A percentile compares a stretch with the other conserved stretches of the same genome.
phyloP scores from a whole-genome alignment of 371 early-diverging fungal genomes.

The Neoconidiobolus thromboides region DNA sequence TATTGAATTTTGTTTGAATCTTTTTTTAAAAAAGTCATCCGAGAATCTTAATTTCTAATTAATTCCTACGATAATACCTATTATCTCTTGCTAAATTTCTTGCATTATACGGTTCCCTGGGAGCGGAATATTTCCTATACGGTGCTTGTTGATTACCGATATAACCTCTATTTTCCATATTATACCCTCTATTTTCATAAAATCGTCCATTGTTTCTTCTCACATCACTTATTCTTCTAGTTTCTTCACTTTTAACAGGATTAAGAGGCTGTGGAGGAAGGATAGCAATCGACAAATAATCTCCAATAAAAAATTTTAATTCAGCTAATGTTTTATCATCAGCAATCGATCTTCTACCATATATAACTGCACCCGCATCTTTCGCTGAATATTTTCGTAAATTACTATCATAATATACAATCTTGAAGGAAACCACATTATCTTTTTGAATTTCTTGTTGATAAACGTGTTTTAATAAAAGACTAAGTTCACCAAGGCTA shows the following conservation, averaged over 20 bases:
- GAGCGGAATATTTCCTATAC: too few species aligned
- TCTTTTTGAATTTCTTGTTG: background rate
- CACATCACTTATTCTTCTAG: too few species aligned
- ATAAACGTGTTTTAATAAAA: background rate
- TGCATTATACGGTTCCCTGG: too few species aligned
- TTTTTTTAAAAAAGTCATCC: too few species aligned
- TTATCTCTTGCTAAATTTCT: too few species aligned
- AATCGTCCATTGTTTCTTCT: too few species aligned
- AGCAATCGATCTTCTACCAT: background rate
- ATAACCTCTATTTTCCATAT: too few species aligned
- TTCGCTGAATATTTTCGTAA: background rate
- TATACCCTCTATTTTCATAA: too few species aligned
- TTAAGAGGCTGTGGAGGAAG: constrained; percentile 2
- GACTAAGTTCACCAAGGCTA: background rate
- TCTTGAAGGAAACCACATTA: background rate
- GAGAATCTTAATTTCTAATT: too few species aligned
- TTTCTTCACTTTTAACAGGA: background rate
- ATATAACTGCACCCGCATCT: background rate
- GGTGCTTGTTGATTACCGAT: too few species aligned
- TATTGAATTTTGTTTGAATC: too few species aligned
- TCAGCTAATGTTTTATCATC: background rate
- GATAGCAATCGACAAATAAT: background rate
- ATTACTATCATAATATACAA: background rate
- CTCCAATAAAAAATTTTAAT: background rate
- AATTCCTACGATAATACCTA: too few species aligned